These are phyloP conservation scores for Penicillium sp. DNA, from an alignment of 2,329 filamentous ascomycete genomes.

Conservation along the genomic window DNA sequence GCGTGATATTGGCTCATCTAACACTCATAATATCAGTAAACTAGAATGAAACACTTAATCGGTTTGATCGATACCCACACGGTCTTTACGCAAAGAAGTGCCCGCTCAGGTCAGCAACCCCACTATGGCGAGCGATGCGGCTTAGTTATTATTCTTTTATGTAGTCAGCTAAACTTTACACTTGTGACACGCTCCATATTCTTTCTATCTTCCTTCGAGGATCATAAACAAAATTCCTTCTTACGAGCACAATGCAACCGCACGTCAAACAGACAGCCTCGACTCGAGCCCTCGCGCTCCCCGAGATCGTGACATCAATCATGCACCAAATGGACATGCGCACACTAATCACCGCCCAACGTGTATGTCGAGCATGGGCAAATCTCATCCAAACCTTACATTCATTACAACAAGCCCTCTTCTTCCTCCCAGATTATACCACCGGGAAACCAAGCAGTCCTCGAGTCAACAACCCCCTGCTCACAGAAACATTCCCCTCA, in stretches of 20 bases:
- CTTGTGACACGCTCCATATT: background rate
- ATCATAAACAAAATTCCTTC: too few species aligned
- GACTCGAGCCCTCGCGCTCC: background rate
- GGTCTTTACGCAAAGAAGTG: background rate
- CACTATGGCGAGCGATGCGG: background rate
- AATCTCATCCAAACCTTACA: background rate
- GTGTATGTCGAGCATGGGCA: background rate
- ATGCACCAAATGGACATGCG: slow-evolving; percentile 9
- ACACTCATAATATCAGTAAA: too few species aligned
- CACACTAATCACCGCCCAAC: background rate
- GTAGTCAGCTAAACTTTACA: background rate
- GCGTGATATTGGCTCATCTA: background rate
- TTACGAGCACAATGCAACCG: background rate
- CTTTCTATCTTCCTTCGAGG: background rate
- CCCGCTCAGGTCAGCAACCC: background rate
- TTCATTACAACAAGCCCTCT: background rate
- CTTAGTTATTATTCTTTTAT: background rate
- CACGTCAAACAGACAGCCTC: background rate
- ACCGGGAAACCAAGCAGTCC: background rate
- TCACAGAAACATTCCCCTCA: slow-evolving; percentile 4
- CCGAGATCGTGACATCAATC: slow-evolving; percentile 3
- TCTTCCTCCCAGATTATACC: background rate
- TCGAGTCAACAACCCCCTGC: background rate
- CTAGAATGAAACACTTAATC: background rate
- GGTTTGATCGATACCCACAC: background rate